Conservation (phyloP, 2,329 filamentous ascomycete genomes). For the Neofusicoccum kwambonambiense region DNA sequence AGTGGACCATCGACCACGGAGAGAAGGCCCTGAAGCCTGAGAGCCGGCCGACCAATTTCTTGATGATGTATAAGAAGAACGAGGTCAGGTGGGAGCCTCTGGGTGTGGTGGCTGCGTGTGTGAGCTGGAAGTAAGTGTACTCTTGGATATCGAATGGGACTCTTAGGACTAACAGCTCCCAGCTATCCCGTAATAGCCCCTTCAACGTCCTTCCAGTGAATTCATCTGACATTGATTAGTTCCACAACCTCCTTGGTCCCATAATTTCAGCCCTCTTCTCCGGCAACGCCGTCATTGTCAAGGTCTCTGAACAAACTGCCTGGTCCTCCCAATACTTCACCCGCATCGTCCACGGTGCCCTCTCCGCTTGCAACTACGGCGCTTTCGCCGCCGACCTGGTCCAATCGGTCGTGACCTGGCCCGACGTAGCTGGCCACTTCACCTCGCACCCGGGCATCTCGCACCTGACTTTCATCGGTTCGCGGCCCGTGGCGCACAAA, state of each 20-base stretch:
- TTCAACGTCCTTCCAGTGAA: background rate
- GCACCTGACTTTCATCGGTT: slow-evolving; percentile 96
- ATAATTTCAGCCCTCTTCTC: slow-evolving; percentile 88
- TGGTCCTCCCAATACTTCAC: slow-evolving; percentile 88
- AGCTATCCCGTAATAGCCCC: slow-evolving; percentile 44
- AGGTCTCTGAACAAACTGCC: slow-evolving; percentile 91
- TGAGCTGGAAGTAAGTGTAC: slow-evolving; percentile 84
- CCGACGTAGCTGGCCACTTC: slow-evolving; percentile 73
- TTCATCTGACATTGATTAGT: slow-evolving; percentile 49
- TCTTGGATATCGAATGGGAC: background rate
- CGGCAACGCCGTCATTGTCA: slow-evolving; percentile 89
- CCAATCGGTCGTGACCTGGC: slow-evolving; percentile 86
- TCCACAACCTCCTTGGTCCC: slow-evolving; percentile 92
- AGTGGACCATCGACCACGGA: slow-evolving; percentile 90
- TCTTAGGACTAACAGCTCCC: slow-evolving; percentile 9
- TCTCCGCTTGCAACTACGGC: slow-evolving; percentile 80
- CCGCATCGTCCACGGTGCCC: slow-evolving; percentile 72
- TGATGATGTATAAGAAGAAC: slow-evolving; percentile 96
- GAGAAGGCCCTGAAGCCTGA: slow-evolving; percentile 74
- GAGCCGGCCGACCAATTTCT: slow-evolving; percentile 76
- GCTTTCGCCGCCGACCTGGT: slow-evolving; percentile 73
- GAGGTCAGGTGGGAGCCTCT: slow-evolving; percentile 87
- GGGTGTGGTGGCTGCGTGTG: slow-evolving; percentile 86
- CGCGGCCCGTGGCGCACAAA: slow-evolving; percentile 78
- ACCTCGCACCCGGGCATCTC: slow-evolving; percentile 81